Evolutionary conservation across 2,329 filamentous ascomycete genomes (phyloP).

Genomic region (Hypoxylon sp.): DNA sequence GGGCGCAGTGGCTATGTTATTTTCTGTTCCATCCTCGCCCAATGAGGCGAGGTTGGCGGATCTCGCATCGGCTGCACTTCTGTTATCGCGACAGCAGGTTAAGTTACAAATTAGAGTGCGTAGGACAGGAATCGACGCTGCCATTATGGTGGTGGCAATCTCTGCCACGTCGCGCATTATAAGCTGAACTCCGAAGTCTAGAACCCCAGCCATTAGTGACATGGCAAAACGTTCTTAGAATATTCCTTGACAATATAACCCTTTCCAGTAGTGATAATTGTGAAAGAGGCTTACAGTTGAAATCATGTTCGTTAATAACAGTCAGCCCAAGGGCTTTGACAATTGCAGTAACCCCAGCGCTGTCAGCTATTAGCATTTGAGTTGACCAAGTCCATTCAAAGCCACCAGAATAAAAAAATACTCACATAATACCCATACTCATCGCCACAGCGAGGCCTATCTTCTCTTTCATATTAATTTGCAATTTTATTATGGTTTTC

Average conservation of each 20-base stretch:
- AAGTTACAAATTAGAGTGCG: conserved; percentile 19
- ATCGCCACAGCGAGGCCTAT: conserved; percentile 28
- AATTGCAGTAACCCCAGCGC: conserved; percentile 9
- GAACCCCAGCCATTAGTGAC: background rate
- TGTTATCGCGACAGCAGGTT: background rate
- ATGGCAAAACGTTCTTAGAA: too few relatives aligned
- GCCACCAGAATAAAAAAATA: background rate
- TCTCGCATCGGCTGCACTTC: background rate
- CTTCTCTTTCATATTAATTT: conserved; percentile 28
- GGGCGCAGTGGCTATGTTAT: too few relatives aligned
- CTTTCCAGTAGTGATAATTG: background rate
- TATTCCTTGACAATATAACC: background rate
- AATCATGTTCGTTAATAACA: conserved; percentile 11
- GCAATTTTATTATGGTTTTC: conserved; percentile 17
- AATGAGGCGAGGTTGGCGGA: background rate
- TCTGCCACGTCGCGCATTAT: conserved; percentile 20
- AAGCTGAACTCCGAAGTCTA: conserved; percentile 17
- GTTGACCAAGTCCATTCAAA: background rate
- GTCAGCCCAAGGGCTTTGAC: conserved; percentile 8
- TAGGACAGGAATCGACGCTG: conserved; percentile 23
- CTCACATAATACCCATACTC: conserved; percentile 31
- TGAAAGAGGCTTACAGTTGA: conserved; percentile 17
- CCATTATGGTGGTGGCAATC: conserved; percentile 24
- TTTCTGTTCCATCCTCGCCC: background rate
- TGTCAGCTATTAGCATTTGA: background rate